Conservation (phyloP, 1,139 yeast species). For the Kurtzmaniella quercitrusa region DNA sequence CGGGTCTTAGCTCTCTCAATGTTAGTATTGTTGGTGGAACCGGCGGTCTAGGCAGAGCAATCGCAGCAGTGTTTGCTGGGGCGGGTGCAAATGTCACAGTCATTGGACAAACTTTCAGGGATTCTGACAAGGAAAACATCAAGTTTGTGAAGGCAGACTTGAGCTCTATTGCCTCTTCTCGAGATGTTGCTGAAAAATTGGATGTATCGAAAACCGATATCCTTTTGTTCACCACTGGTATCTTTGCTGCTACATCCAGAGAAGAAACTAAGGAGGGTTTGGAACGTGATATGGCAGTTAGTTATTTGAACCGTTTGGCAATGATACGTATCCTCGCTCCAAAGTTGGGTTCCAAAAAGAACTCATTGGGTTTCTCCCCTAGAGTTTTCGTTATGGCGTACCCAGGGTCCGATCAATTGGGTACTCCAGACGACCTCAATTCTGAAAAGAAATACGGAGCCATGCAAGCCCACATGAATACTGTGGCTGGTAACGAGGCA, state of each 20-base stretch:
- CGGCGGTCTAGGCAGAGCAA: conserved; percentile 31
- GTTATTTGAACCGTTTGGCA: conserved; percentile 25
- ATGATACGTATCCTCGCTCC: conserved; percentile 19
- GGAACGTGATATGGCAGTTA: conserved; percentile 32
- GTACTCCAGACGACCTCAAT: conserved; percentile 25
- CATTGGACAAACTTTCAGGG: conserved; percentile 29
- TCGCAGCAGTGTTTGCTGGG: conserved; percentile 16
- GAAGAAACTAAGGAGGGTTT: conserved; percentile 28
- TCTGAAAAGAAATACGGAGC: conserved; percentile 21
- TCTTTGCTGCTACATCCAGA: conserved; percentile 21
- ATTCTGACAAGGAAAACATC: conserved; percentile 16
- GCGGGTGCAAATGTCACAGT: conserved; percentile 27
- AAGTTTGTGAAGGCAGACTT: conserved; percentile 27
- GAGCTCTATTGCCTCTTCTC: conserved; percentile 18
- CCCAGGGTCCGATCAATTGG: conserved; percentile 27
- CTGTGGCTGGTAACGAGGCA: conserved; percentile 36
- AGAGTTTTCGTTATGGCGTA: conserved; percentile 31
- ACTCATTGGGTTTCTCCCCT: conserved; percentile 12
- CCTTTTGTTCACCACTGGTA: conserved; percentile 30
- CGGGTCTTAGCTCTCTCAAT: conserved; percentile 6
- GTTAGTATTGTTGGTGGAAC: conserved; percentile 33
- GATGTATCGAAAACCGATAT: conserved; percentile 17
- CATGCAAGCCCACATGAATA: conserved; percentile 24
- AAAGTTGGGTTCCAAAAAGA: conserved; percentile 9
- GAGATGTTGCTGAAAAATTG: conserved; percentile 17